Percentiles rank a stretch among this genome's conserved stretches.
phyloP scores from a whole-genome alignment of 305 asterid genomes.

The Nicotiana rustica region DNA sequence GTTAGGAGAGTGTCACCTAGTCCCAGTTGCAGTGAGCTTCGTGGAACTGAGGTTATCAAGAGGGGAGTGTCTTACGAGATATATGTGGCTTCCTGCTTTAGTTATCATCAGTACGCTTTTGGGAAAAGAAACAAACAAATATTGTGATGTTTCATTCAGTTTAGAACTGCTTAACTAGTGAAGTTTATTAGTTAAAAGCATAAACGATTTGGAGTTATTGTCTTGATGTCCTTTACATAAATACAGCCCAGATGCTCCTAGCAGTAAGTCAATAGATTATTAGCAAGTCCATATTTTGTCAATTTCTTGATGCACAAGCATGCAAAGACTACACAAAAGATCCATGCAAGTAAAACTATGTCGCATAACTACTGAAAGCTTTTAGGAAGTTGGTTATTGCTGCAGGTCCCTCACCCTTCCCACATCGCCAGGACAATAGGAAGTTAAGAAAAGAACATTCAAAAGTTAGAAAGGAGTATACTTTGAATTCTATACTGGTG shows the following conservation, averaged over 20 bases:
- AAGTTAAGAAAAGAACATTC: background rate
- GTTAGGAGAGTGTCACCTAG: conserved; percentile 25
- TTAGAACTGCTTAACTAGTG: background rate
- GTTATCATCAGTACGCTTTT: background rate
- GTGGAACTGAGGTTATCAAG: conserved; percentile 18
- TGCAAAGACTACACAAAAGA: background rate
- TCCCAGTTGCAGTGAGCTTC: conserved; percentile 19
- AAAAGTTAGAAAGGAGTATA: background rate
- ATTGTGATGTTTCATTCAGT: background rate
- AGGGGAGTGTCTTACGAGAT: background rate
- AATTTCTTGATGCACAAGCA: conserved; percentile 2
- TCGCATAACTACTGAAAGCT: background rate
- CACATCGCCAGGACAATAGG: background rate
- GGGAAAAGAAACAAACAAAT: conserved; percentile 4
- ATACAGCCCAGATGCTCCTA: background rate
- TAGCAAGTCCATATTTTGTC: conserved; percentile 5
- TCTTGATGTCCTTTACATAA: background rate
- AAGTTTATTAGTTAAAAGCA: background rate
- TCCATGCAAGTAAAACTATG: background rate
- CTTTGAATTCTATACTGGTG: background rate
- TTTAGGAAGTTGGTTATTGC: background rate
- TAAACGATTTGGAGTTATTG: background rate
- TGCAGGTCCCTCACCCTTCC: background rate
- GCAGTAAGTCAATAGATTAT: background rate
- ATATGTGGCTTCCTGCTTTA: background rate